Percentiles rank a stretch among this genome's conserved stretches.
Conservation (phyloP, 2,329 filamentous ascomycete species). For the Ceratocystis colombiana region DNA sequence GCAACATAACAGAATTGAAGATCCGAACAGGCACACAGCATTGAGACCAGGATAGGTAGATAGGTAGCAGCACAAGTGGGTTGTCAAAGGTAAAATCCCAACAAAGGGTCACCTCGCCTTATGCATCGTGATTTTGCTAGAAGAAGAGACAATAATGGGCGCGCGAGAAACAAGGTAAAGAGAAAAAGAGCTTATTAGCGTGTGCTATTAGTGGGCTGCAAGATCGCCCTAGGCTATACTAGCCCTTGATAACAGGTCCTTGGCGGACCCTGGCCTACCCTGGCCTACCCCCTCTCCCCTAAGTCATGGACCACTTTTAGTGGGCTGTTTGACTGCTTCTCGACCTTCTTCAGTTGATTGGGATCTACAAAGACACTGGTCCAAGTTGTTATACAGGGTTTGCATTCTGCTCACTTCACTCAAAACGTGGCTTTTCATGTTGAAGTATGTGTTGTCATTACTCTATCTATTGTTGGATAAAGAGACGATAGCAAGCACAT, state of each 20-base stretch:
- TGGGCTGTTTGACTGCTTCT: conserved; percentile 4
- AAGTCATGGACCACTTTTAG: neutral
- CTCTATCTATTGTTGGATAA: neutral
- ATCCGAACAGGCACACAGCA: too few species aligned
- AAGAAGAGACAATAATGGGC: neutral
- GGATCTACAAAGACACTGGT: neutral
- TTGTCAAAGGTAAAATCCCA: neutral
- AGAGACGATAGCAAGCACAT: neutral
- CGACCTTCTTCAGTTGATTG: conserved; percentile 3
- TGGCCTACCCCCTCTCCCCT: neutral
- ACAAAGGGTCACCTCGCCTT: too few species aligned
- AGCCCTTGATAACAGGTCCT: neutral
- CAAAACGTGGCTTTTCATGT: too few species aligned
- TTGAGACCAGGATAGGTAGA: neutral
- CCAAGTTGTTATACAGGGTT: neutral
- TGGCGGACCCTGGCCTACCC: neutral
- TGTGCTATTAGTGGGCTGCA: neutral
- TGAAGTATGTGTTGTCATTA: too few species aligned
- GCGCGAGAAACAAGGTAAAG: neutral
- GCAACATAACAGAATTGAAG: neutral
- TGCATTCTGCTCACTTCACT: too few species aligned
- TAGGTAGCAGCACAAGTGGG: neutral
- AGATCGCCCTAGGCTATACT: conserved; percentile 4
- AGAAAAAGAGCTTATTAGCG: neutral
- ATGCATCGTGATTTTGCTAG: too few species aligned